Evolutionary conservation across 805 yeast species (phyloP).

Genomic region (Kodamaea fukazawae): DNA sequence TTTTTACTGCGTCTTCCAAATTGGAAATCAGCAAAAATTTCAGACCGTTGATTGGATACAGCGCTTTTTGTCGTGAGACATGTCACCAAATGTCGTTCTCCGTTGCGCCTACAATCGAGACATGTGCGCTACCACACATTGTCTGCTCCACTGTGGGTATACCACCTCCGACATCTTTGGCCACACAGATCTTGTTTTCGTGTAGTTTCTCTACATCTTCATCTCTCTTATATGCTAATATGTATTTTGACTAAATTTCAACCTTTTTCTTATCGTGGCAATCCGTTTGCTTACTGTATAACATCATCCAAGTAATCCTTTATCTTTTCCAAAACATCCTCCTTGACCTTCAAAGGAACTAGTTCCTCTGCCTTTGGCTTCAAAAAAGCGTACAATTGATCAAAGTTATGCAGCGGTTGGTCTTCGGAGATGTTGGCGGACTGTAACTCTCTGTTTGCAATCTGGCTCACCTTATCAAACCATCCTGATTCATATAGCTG

Average conservation of each 20-base stretch:
- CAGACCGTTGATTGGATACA: slow-evolving; percentile 31
- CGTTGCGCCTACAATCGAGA: too few species aligned
- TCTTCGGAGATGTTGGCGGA: slow-evolving; percentile 30
- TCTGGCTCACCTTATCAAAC: slow-evolving; percentile 68
- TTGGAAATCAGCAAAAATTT: slow-evolving; percentile 36
- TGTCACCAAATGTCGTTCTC: too few species aligned
- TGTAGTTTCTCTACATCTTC: slow-evolving; percentile 9
- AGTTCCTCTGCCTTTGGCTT: slow-evolving; percentile 67
- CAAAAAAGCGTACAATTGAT: slow-evolving; percentile 47
- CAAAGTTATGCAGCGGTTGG: slow-evolving; percentile 43
- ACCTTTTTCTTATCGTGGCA: background rate
- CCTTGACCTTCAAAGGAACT: slow-evolving; percentile 66
- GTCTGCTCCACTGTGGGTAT: too few species aligned
- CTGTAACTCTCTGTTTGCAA: slow-evolving; percentile 52
- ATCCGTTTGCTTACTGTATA: slow-evolving; percentile 19
- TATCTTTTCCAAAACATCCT: slow-evolving; percentile 57
- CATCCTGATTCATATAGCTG: slow-evolving; percentile 78
- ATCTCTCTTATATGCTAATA: slow-evolving; percentile 1
- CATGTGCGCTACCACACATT: too few species aligned
- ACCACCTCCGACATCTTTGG: too few species aligned
- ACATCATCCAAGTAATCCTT: slow-evolving; percentile 53
- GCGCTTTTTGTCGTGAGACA: background rate
- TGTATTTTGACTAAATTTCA: background rate
- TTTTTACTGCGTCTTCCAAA: slow-evolving; percentile 2
- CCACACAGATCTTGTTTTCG: too few species aligned